Percentiles rank a stretch among this genome's conserved stretches.
Conservation (phyloP, 179 eudicot genomes). For the Actinidia arguta region DNA sequence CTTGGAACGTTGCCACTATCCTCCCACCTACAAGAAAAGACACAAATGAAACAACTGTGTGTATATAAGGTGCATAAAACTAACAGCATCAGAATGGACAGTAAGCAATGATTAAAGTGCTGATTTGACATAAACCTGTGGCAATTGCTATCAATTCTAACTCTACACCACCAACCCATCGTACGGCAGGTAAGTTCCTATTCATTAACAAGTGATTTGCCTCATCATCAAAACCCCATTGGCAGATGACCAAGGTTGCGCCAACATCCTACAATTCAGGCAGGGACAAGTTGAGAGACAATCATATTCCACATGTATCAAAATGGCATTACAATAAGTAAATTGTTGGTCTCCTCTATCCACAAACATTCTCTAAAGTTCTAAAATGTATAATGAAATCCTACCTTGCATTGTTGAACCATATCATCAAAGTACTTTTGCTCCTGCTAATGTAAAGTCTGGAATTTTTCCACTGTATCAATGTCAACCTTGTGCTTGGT, state of each 20-base stretch:
- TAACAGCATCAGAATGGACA: background rate
- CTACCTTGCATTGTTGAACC: conserved; percentile 98
- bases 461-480: conserved; percentile 94
- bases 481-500: conserved; percentile 99
- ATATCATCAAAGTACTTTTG: conserved; percentile 94
- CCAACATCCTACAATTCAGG: conserved; percentile 81
- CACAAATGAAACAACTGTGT: background rate
- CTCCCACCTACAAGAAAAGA: conserved; percentile 87
- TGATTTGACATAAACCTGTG: conserved; percentile 58
- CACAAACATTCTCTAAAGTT: background rate
- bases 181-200: conserved; percentile 90
- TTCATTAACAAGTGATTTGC: conserved; percentile 96
- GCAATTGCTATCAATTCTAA: conserved; percentile 97
- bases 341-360: no score
- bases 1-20: conserved; percentile 97
- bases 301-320: background rate
- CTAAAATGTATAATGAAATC: background rate
- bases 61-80: background rate
- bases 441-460: conserved; percentile 88
- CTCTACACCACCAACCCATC: conserved; percentile 99
- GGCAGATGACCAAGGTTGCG: conserved; percentile 96
- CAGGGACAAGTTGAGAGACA: background rate
- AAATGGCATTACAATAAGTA: background rate
- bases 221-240: conserved; percentile 99
- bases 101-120: background rate